Conservation (phyloP, 345 rosid genomes). For the Boechera retrofracta region DNA sequence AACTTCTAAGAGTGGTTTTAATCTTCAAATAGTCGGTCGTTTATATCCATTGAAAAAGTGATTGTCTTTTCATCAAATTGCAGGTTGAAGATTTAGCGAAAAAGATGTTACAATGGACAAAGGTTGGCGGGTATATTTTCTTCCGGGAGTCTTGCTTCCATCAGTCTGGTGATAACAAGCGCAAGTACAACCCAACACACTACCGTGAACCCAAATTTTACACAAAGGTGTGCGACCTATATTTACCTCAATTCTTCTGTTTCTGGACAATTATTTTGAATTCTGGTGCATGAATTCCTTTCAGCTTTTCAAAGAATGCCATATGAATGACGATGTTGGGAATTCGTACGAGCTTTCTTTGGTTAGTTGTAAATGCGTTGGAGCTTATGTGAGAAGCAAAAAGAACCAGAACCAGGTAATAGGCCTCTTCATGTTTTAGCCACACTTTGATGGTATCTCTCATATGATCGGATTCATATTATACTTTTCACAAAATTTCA, state of each 20-base stretch:
- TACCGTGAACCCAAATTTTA: conserved; percentile 97
- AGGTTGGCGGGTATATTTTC: conserved; percentile 86
- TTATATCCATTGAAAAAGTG: background rate
- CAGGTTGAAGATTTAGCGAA: conserved; percentile 80
- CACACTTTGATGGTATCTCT: conserved; percentile 26
- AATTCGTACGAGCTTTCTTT: conserved; percentile 81
- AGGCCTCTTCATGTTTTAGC: conserved; percentile 10
- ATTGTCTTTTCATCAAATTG: conserved; percentile 18
- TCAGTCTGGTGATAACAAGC: conserved; percentile 89
- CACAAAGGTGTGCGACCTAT: conserved; percentile 65
- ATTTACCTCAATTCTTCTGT: conserved; percentile 7
- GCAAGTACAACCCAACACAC: conserved; percentile 88
- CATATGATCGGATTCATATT: conserved; percentile 20
- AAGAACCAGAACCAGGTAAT: conserved; percentile 96
- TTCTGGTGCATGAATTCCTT: conserved; percentile 20
- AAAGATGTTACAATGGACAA: conserved; percentile 87
- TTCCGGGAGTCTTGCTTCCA: conserved; percentile 97
- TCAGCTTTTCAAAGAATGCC: conserved; percentile 87
- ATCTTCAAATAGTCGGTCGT: conserved; percentile 1
- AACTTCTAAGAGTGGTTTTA: background rate
- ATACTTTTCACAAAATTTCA: conserved; percentile 47
- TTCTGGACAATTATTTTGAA: conserved; percentile 5
- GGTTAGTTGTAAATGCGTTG: conserved; percentile 86
- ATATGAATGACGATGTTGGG: conserved; percentile 58
- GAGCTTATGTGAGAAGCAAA: conserved; percentile 94